Evolutionary conservation across 2,329 filamentous ascomycete species (phyloP).

Genomic region (Lecanosticta acicola): DNA sequence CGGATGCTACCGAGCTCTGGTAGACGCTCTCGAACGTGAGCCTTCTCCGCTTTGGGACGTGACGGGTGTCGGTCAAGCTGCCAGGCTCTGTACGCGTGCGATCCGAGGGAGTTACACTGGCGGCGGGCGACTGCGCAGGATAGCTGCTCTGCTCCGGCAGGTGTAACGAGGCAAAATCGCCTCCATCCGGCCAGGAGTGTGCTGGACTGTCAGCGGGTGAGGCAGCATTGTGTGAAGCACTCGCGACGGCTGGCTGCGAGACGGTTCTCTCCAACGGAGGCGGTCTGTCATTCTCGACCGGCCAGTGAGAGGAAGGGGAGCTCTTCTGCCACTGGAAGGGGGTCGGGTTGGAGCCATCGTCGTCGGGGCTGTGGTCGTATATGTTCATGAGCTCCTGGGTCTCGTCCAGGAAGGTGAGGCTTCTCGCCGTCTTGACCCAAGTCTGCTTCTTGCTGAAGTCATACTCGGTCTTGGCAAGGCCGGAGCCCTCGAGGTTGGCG

Average conservation of each 20-base stretch:
- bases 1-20: conserved; percentile 11
- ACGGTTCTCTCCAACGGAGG: neutral
- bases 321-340: conserved; percentile 8
- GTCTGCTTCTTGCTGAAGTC: conserved; percentile 29
- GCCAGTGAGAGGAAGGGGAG: too few relatives aligned
- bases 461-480: conserved; percentile 27
- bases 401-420: conserved; percentile 31
- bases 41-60: conserved; percentile 13
- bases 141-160: neutral
- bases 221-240: neutral
- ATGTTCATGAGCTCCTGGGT: conserved; percentile 31
- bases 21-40: conserved; percentile 18
- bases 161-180: too few relatives aligned
- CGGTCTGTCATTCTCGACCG: neutral
- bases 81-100: neutral
- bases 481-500: conserved; percentile 22
- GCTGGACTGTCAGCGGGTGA: neutral
- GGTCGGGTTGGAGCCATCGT: conserved; percentile 13
- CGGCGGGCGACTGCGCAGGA: conserved; percentile 1
- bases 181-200: too few relatives aligned
- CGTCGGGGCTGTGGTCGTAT: conserved; percentile 27
- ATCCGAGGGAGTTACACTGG: conserved; percentile 7
- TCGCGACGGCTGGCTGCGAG: neutral
- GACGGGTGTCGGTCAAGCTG: neutral
- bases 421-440: conserved; percentile 28